Conservation (phyloP, 129 eudicot genomes). For the Flaveria brownii region DNA sequence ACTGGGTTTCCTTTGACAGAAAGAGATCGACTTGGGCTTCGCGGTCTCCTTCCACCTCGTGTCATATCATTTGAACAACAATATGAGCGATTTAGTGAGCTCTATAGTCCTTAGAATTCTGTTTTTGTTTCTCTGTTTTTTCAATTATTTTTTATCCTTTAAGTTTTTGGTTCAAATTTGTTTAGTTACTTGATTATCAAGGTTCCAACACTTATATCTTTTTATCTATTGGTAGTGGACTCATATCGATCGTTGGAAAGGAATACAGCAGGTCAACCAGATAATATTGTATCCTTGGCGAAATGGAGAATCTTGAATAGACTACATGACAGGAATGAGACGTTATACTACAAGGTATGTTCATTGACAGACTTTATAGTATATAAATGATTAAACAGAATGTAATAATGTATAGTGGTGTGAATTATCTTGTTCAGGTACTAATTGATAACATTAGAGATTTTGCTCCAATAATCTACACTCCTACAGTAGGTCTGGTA, state of each 20-base stretch:
- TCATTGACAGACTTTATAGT: constrained; percentile 18
- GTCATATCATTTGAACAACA: constrained; percentile 95
- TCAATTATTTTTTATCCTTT: background rate
- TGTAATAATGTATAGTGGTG: constrained; percentile 17
- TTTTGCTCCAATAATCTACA: constrained; percentile 19
- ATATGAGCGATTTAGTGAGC: constrained; percentile 90
- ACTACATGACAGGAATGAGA: constrained; percentile 95
- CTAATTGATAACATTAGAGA: constrained; percentile 14
- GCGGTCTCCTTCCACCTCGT: constrained; percentile 99
- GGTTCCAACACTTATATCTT: constrained; percentile 16
- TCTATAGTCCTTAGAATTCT: constrained; percentile 12
- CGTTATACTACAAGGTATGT: constrained; percentile 89
- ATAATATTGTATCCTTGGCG: constrained; percentile 62
- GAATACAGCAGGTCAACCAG: constrained; percentile 77
- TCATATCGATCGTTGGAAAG: constrained; percentile 87
- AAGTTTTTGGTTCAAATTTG: background rate
- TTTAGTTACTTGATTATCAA: constrained; percentile 7
- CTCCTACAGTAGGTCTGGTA: constrained; percentile 22
- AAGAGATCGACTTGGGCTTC: constrained; percentile 96
- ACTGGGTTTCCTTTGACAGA: constrained; percentile 97
- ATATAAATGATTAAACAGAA: constrained; percentile 6
- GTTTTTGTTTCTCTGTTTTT: background rate
- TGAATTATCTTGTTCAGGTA: background rate
- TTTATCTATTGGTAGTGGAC: constrained; percentile 57
- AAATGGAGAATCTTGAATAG: constrained; percentile 98